These are phyloP conservation scores for Linum trigynum DNA, from an alignment of 345 rosid species.

Conservation along the genomic window DNA sequence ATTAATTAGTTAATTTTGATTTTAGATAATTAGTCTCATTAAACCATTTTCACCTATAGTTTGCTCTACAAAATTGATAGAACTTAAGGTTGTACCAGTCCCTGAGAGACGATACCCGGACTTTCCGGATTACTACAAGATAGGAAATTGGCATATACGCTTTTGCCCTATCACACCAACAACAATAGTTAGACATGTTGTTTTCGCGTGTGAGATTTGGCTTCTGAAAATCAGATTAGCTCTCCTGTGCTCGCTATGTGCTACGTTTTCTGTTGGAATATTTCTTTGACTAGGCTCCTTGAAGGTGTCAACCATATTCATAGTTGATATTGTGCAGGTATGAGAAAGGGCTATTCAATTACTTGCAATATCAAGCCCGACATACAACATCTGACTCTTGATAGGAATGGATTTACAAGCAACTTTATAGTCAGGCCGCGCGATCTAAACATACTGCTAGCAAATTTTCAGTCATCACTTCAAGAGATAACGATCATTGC, in stretches of 20 bases:
- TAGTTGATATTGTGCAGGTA: constrained; percentile 36
- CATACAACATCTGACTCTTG: constrained; percentile 80
- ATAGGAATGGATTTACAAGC: constrained; percentile 61
- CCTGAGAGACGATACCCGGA: too few species aligned
- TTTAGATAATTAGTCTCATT: too few species aligned
- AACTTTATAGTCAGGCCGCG: constrained; percentile 72
- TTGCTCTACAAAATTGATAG: too few species aligned
- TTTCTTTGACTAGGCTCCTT: not conserved
- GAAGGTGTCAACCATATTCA: not conserved
- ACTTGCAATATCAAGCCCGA: constrained; percentile 87
- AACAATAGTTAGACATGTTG: too few species aligned
- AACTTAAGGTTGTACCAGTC: too few species aligned
- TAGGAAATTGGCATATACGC: too few species aligned
- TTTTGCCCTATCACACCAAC: too few species aligned
- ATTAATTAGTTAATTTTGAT: too few species aligned
- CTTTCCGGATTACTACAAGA: too few species aligned
- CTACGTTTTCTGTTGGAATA: not conserved
- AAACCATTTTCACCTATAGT: too few species aligned
- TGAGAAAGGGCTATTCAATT: constrained; percentile 74
- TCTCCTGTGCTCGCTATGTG: not conserved
- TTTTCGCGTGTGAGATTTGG: too few species aligned
- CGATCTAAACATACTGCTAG: constrained; percentile 73
- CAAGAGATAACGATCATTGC: constrained; percentile 90
- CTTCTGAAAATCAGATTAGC: too few species aligned
- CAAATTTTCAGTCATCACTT: constrained; percentile 90